These are phyloP conservation scores for Crithidia acanthocephali DNA, from an alignment of 208 protist genomes.

Conservation along the genomic window DNA sequence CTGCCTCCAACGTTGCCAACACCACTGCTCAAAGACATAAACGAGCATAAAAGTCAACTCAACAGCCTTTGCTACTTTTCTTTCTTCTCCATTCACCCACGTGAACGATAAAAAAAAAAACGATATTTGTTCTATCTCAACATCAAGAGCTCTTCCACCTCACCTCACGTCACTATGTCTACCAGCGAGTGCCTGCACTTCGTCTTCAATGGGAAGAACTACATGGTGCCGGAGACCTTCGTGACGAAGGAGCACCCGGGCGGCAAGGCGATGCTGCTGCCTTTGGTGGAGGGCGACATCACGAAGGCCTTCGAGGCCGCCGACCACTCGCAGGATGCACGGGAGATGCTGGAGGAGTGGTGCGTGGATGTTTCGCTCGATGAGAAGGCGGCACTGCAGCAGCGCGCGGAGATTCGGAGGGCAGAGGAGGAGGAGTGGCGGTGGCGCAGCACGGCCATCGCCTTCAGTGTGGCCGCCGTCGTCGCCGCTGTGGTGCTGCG, in stretches of 20 bases:
- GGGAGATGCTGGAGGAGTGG: constrained; percentile 37
- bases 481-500: constrained; percentile 29
- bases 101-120: too few relatives aligned
- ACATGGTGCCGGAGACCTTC: constrained; percentile 40
- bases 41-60: too few relatives aligned
- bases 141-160: too few relatives aligned
- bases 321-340: constrained; percentile 39
- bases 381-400: constrained; percentile 11
- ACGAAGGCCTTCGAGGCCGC: constrained; percentile 42
- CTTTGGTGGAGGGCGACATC: constrained; percentile 32
- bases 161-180: constrained; percentile 6
- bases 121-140: too few relatives aligned
- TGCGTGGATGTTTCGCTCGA: constrained; percentile 9
- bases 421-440: constrained; percentile 39
- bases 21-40: too few relatives aligned
- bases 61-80: too few relatives aligned
- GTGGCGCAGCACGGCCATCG: constrained; percentile 44
- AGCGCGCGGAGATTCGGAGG: constrained; percentile 20
- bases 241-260: constrained; percentile 44
- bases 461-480: constrained; percentile 32
- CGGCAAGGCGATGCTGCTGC: constrained; percentile 33
- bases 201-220: constrained; percentile 33
- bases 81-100: too few relatives aligned
- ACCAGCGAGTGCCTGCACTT: constrained; percentile 24
- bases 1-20: too few relatives aligned